Base-by-base conservation (phyloP, 306 rosid genomes). In the Astragalus membranaceus region DNA sequence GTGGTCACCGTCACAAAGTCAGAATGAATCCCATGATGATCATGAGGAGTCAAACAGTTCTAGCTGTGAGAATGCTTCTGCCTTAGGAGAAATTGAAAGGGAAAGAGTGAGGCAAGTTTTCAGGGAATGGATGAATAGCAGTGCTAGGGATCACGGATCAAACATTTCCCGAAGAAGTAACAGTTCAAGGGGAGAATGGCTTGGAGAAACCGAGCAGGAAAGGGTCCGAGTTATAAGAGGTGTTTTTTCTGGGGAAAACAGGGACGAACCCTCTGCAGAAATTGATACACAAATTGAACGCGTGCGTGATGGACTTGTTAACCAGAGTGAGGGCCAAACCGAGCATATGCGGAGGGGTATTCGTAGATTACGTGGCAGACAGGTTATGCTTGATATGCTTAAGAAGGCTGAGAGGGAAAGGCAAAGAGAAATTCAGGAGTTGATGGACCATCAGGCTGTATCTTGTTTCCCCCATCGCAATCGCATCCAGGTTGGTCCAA, bases 181-280 rank as follows among this genome's bases (percentile, higher is more conserved):
- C 60, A 62, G 81, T 73, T 54, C 96, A 32, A 80, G 88, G 85
- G 84, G 85, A 54, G 90, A 87, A 72, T 88, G 96, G 92, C 95
- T 86, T 58, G 99, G 95, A 63, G 97, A 91, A 86, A 88, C 87
- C 29, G 99, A 94, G 75, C 97, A 91, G 86, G 97, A 86, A 84
- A 86, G 99, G 82, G 99, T 88, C 68, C 83, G 97, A 75, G 51
- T 83, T 72, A 83, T 86, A 70, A 83, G 99, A 64, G 85, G 78
- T 50, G 55, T 74, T 78, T 74, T 88, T 33, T 77, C 75, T 75
- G 84, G 54, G 75, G 89, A 82, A 17, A 79, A 52, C 70, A 84
- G 87, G 83, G 97, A 83, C 67, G 91, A 84, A 30, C 90, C 79
- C 53, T 63, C 84, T 83, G 85, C 86, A 67, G 92, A 82, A 76